Conservation (phyloP, 2,329 filamentous ascomycete genomes). For the Colletotrichum costaricense region DNA sequence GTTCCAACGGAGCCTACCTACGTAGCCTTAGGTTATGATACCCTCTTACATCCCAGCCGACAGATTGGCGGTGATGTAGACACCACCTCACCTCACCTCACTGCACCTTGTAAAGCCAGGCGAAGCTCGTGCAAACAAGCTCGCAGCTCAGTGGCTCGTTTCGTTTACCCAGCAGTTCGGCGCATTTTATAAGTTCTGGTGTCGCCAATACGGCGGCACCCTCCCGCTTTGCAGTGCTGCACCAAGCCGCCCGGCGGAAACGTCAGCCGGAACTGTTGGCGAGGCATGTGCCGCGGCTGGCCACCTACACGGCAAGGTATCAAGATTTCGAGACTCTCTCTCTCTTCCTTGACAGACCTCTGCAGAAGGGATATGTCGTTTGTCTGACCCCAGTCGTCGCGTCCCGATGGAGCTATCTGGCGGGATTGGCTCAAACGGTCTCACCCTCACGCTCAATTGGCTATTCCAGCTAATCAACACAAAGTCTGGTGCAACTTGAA, state of each 20-base stretch:
- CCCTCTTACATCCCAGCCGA: not conserved
- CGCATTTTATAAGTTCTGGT: not conserved
- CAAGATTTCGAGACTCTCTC: not conserved
- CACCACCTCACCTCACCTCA: constrained; percentile 6
- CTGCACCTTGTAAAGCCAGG: not conserved
- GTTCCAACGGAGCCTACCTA: constrained; percentile 7
- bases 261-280: constrained; percentile 27
- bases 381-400: not conserved
- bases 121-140: constrained; percentile 31
- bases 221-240: constrained; percentile 18
- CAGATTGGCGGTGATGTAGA: constrained; percentile 25
- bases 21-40: not conserved
- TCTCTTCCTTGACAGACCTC: not conserved
- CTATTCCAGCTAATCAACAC: not conserved
- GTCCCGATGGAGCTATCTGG: not conserved
- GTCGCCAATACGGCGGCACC: constrained; percentile 8
- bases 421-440: constrained; percentile 23
- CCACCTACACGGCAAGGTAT: constrained; percentile 8
- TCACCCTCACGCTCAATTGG: constrained; percentile 16
- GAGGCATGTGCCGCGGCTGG: not conserved
- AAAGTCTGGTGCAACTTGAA: constrained; percentile 26
- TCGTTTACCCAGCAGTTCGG: constrained; percentile 20
- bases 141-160: constrained; percentile 33
- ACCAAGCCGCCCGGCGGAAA: constrained; percentile 15
- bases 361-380: not conserved